These are phyloP conservation scores for Penicillium antarcticum DNA, from an alignment of 495 filamentous ascomycete genomes.

Conservation along the genomic window DNA sequence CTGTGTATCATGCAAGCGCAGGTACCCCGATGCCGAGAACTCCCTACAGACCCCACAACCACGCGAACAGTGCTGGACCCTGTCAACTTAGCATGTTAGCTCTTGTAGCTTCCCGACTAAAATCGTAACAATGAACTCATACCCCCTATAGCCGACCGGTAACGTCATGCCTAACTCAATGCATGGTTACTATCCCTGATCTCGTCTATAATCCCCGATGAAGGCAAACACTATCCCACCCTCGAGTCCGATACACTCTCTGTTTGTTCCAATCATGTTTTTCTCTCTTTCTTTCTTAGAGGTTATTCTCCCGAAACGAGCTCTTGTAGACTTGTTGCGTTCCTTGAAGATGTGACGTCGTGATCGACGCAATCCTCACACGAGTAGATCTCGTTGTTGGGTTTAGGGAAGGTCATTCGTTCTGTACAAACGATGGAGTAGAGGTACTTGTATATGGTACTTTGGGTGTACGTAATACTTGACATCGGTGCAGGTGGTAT, in stretches of 20 bases:
- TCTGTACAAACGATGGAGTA: too few species aligned
- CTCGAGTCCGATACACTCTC: background rate
- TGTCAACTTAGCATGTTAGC: background rate
- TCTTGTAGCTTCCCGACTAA: background rate
- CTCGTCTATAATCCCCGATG: background rate
- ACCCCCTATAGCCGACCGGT: too few species aligned
- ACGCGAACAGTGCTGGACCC: background rate
- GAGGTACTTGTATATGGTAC: too few species aligned
- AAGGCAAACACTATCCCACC: background rate
- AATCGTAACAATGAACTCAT: background rate
- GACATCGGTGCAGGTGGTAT: too few species aligned
- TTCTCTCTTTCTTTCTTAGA: background rate
- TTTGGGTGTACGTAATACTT: too few species aligned
- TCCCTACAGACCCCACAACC: background rate
- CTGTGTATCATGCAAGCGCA: too few species aligned
- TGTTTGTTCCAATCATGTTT: background rate
- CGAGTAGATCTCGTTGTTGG: background rate
- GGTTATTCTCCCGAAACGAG: background rate
- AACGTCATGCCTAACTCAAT: slow-evolving; percentile 3
- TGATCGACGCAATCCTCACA: slow-evolving; percentile 13
- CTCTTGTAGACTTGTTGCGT: background rate
- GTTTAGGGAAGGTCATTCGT: too few species aligned
- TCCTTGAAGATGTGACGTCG: slow-evolving; percentile 8
- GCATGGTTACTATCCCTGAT: background rate
- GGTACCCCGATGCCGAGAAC: background rate